A percentile compares a stretch with the other conserved stretches of the same genome.
phyloP scores from a whole-genome alignment of 2,329 filamentous ascomycete genomes.

The Thielaviopsis populi region DNA sequence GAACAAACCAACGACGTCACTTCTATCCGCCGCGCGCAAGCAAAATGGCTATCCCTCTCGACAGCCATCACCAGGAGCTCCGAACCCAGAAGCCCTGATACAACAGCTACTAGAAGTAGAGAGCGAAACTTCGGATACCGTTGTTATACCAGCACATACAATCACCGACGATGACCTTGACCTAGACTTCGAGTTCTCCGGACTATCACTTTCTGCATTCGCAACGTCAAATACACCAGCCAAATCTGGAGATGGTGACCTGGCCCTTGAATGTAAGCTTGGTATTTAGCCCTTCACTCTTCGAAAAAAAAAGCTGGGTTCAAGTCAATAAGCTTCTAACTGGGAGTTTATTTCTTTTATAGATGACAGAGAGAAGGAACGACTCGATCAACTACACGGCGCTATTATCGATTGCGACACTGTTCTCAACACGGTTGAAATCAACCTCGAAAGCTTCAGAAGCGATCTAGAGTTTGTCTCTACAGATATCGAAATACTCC shows the following conservation, averaged over 20 bases:
- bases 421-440: constrained; percentile 82
- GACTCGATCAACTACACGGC: constrained; percentile 77
- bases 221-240: constrained; percentile 26
- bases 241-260: background rate
- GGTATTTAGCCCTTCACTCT: background rate
- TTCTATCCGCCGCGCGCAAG: constrained; percentile 49
- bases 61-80: constrained; percentile 22
- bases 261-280: constrained; percentile 11
- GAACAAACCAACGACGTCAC: constrained; percentile 61
- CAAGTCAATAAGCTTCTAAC: background rate
- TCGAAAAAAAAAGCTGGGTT: background rate
- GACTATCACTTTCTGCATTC: constrained; percentile 60
- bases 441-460: constrained; percentile 82
- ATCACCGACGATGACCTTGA: constrained; percentile 39
- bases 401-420: constrained; percentile 87
- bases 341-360: background rate
- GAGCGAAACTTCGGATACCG: constrained; percentile 3
- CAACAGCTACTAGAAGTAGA: constrained; percentile 9
- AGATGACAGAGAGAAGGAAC: constrained; percentile 69
- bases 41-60: constrained; percentile 55
- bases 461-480: constrained; percentile 85
- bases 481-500: constrained; percentile 84
- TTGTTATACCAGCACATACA: constrained; percentile 38
- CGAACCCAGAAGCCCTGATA: constrained; percentile 11
- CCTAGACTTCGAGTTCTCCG: constrained; percentile 62